These are phyloP conservation scores for Hypoxylon lienhwacheense DNA, from an alignment of 495 filamentous ascomycete species.

Conservation along the genomic window DNA sequence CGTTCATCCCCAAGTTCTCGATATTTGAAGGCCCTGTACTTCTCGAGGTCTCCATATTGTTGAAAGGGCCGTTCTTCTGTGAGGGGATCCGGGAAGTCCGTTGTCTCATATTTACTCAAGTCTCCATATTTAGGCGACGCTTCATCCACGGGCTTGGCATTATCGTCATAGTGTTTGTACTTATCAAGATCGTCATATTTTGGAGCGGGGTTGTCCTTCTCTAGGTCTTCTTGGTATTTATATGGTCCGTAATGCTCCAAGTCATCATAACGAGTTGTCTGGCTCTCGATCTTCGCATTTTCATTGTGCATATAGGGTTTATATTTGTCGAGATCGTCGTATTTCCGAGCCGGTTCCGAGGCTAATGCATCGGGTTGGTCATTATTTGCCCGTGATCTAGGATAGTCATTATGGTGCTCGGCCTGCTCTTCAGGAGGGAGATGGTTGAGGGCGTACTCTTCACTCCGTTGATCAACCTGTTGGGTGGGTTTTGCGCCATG, in stretches of 20 bases:
- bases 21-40: slow-evolving; percentile 30
- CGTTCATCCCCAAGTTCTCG: slow-evolving; percentile 22
- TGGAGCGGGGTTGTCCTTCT: slow-evolving; percentile 30
- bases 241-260: slow-evolving; percentile 39
- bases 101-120: slow-evolving; percentile 40
- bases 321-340: slow-evolving; percentile 30
- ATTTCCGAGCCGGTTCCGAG: slow-evolving; percentile 5
- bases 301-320: slow-evolving; percentile 33
- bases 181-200: slow-evolving; percentile 36
- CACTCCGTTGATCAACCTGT: slow-evolving; percentile 27
- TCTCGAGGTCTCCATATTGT: slow-evolving; percentile 38
- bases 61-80: slow-evolving; percentile 30
- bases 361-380: slow-evolving; percentile 9
- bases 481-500: neutral
- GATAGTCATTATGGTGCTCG: slow-evolving; percentile 34
- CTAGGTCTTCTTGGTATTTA: slow-evolving; percentile 39
- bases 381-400: slow-evolving; percentile 24
- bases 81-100: slow-evolving; percentile 37
- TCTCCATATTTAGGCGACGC: slow-evolving; percentile 34
- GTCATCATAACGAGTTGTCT: slow-evolving; percentile 27
- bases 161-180: slow-evolving; percentile 32
- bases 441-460: slow-evolving; percentile 41
- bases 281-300: slow-evolving; percentile 7
- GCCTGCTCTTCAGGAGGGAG: slow-evolving; percentile 31
- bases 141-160: slow-evolving; percentile 12